phyloP scores from a whole-genome alignment of 257 asterid genomes.

The Petunia axillaris region DNA sequence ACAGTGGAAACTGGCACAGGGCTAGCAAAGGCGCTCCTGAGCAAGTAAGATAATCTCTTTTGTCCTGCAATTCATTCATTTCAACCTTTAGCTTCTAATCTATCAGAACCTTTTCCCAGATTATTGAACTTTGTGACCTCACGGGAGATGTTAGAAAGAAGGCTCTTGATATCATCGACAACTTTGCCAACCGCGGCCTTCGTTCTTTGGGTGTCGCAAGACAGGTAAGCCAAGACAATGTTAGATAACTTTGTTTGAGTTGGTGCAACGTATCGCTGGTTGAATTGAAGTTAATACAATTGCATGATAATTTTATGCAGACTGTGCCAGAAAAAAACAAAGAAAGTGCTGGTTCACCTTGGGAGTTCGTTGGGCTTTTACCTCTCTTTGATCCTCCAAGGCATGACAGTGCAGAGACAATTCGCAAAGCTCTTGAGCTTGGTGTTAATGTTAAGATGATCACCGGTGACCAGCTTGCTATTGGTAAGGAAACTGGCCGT shows the following conservation, averaged over 20 bases:
- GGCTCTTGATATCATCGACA: constrained; percentile 59
- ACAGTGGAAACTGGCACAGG: constrained; percentile 60
- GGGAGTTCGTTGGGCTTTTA: constrained; percentile 71
- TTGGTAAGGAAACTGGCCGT: constrained; percentile 80
- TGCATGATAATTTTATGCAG: constrained; percentile 31
- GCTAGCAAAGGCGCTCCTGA: constrained; percentile 82
- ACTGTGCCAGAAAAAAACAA: constrained; percentile 49
- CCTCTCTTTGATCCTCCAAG: constrained; percentile 77
- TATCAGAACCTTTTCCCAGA: constrained; percentile 32
- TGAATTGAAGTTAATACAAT: too few relatives aligned
- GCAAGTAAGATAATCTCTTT: constrained; percentile 43
- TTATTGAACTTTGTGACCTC: constrained; percentile 57
- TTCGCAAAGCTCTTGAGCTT: constrained; percentile 60
- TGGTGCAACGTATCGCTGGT: neutral
- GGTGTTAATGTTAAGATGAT: constrained; percentile 77
- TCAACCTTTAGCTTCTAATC: neutral
- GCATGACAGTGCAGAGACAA: constrained; percentile 78
- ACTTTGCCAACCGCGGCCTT: constrained; percentile 70
- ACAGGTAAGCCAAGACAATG: constrained; percentile 40
- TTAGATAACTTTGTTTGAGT: neutral
- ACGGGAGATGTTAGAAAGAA: constrained; percentile 44
- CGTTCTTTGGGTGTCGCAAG: constrained; percentile 69
- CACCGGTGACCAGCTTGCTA: constrained; percentile 86
- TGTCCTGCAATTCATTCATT: neutral
- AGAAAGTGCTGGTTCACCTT: constrained; percentile 54